These are phyloP conservation scores for Fraxinus anomala DNA, from an alignment of 257 asterid species.

Conservation along the genomic window DNA sequence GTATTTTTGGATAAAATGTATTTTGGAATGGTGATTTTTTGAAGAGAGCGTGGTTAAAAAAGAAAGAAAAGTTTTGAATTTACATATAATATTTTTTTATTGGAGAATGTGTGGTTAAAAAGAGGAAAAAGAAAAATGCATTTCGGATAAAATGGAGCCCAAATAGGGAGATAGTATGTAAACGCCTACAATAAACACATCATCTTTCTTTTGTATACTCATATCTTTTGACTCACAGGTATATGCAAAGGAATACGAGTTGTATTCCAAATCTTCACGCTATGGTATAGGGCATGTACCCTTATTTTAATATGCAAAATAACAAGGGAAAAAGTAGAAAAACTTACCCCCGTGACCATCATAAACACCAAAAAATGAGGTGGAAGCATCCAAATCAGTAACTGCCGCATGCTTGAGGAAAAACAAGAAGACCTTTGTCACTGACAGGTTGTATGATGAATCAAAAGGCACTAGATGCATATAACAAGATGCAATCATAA, in stretches of 20 bases:
- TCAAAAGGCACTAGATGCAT: not conserved
- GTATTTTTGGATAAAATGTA: too few relatives aligned
- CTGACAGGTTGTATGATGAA: not conserved
- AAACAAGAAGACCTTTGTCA: not conserved
- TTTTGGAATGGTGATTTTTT: too few relatives aligned
- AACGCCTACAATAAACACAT: not conserved
- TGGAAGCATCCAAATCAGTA: conserved; percentile 5
- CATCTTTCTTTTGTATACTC: not conserved
- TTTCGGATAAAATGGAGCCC: too few relatives aligned
- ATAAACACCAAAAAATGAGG: not conserved
- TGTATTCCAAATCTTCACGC: not conserved
- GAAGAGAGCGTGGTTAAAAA: too few relatives aligned
- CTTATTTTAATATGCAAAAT: not conserved
- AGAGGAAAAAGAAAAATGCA: too few relatives aligned
- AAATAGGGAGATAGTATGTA: not conserved
- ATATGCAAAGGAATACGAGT: not conserved
- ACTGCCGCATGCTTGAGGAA: conserved; percentile 3
- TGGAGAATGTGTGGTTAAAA: too few relatives aligned
- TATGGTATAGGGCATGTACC: not conserved
- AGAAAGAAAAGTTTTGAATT: too few relatives aligned
- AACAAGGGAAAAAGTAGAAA: not conserved
- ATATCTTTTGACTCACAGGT: not conserved
- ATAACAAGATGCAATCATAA: too few relatives aligned
- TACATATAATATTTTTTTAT: too few relatives aligned
- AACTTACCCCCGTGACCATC: conserved; percentile 3